A percentile compares a stretch with the other conserved stretches of the same genome.
Conservation (phyloP, 169 alveolate genomes). For the Cardiosporidium cionae region DNA sequence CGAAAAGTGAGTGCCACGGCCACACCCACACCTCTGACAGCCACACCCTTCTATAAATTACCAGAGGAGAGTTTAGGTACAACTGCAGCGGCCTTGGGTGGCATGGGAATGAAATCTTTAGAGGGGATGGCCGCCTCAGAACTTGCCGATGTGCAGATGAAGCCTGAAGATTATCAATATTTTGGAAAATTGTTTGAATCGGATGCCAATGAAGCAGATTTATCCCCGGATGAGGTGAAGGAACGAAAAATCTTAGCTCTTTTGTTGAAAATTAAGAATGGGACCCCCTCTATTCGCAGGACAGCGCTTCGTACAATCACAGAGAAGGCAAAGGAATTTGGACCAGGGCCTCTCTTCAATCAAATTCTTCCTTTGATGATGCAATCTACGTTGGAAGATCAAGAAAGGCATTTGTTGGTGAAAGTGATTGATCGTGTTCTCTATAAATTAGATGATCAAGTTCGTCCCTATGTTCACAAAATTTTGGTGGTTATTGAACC, state of each 20-base stretch:
- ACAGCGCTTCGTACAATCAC: constrained; percentile 89
- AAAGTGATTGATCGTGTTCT: constrained; percentile 95
- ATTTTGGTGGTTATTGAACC: constrained; percentile 98
- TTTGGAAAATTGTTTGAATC: constrained; percentile 23
- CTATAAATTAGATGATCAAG: constrained; percentile 89
- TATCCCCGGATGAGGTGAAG: constrained; percentile 85
- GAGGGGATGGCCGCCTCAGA: neutral
- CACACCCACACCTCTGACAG: constrained; percentile 45
- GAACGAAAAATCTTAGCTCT: constrained; percentile 89
- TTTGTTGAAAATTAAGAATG: constrained; percentile 92
- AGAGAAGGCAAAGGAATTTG: constrained; percentile 93
- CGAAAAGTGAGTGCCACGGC: constrained; percentile 28
- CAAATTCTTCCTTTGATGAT: constrained; percentile 95
- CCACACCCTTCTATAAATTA: constrained; percentile 58
- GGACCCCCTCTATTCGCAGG: constrained; percentile 95
- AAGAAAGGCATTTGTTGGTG: constrained; percentile 97
- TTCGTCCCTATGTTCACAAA: constrained; percentile 97
- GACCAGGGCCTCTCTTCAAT: constrained; percentile 92
- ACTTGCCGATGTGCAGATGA: constrained; percentile 33
- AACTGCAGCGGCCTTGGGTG: constrained; percentile 26
- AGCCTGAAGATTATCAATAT: constrained; percentile 42
- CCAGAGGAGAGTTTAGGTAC: constrained; percentile 53
- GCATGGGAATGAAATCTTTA: constrained; percentile 14
- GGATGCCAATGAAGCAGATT: constrained; percentile 19
- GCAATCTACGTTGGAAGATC: constrained; percentile 90